These are phyloP conservation scores for Cyclotella distinguenda DNA, from an alignment of 108 stramenopile genomes.

Conservation along the genomic window DNA sequence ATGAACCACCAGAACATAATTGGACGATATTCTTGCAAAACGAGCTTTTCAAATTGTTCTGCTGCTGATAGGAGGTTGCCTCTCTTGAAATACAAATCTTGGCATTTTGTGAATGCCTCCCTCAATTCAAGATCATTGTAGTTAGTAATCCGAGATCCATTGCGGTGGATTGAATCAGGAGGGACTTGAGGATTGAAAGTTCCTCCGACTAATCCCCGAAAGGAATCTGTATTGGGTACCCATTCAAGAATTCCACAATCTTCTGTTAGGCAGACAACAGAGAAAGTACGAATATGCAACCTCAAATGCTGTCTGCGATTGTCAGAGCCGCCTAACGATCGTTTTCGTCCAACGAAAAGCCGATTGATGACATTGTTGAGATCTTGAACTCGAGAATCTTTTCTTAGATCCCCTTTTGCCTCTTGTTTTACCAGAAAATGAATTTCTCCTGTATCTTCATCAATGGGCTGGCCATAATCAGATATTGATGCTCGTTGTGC, in stretches of 20 bases:
- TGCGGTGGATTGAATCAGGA: constrained; percentile 45
- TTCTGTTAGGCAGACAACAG: constrained; percentile 96
- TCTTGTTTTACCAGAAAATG: constrained; percentile 98
- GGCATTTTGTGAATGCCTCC: constrained; percentile 61
- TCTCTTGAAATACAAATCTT: constrained; percentile 72
- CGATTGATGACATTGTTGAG: constrained; percentile 96
- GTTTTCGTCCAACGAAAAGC: constrained; percentile 64
- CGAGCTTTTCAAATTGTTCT: constrained; percentile 61
- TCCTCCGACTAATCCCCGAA: constrained; percentile 72
- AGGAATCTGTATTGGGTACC: constrained; percentile 88
- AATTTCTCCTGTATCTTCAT: constrained; percentile 71
- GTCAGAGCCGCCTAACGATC: constrained; percentile 41
- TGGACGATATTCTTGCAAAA: constrained; percentile 74
- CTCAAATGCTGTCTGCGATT: constrained; percentile 55
- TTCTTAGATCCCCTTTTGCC: constrained; percentile 95
- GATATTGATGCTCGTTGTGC: constrained; percentile 24
- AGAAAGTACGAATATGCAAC: constrained; percentile 91
- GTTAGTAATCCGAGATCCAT: constrained; percentile 61
- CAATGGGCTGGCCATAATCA: constrained; percentile 1
- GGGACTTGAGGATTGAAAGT: constrained; percentile 86
- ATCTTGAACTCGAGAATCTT: constrained; percentile 99
- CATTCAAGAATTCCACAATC: constrained; percentile 98
- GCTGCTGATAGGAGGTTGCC: constrained; percentile 65
- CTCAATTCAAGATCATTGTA: constrained; percentile 65
- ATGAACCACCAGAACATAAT: constrained; percentile 97